Percentiles rank a stretch among this genome's conserved stretches.
Evolutionary conservation across 1,139 yeast genomes (phyloP).

Genomic region (Yarrowia galli): DNA sequence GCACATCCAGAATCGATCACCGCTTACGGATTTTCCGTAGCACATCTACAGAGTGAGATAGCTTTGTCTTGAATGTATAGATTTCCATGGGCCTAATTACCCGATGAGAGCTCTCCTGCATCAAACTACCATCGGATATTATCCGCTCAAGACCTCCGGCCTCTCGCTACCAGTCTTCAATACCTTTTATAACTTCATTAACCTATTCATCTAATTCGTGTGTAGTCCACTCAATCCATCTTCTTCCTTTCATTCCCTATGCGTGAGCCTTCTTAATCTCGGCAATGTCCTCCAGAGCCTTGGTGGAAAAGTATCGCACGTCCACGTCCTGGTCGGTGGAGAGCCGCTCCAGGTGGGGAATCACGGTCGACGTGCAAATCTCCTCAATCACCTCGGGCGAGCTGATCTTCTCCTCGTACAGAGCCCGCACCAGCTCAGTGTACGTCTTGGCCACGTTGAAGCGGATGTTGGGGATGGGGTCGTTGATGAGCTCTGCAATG

Average conservation of each 20-base stretch:
- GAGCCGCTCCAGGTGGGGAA: slow-evolving; percentile 71
- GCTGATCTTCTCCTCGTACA: slow-evolving; percentile 48
- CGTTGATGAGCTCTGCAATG: slow-evolving; percentile 71
- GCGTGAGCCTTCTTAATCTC: slow-evolving; percentile 39
- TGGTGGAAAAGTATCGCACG: slow-evolving; percentile 83
- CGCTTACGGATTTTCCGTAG: too few species aligned
- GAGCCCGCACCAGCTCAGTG: slow-evolving; percentile 63
- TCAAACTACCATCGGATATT: too few species aligned
- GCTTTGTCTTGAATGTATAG: too few species aligned
- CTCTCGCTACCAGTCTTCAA: neutral
- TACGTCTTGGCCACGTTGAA: slow-evolving; percentile 93
- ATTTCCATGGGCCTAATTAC: too few species aligned
- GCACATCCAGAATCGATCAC: too few species aligned
- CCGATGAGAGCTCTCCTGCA: too few species aligned
- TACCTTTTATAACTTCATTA: slow-evolving; percentile 8
- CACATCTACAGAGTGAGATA: too few species aligned
- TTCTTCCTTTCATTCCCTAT: neutral
- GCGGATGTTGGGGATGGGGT: slow-evolving; percentile 91
- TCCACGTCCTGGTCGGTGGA: slow-evolving; percentile 82
- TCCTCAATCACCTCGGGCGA: slow-evolving; percentile 47
- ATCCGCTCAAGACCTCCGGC: too few species aligned
- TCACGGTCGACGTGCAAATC: slow-evolving; percentile 62
- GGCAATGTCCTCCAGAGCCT: slow-evolving; percentile 54
- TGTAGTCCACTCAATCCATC: neutral
- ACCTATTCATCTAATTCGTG: slow-evolving; percentile 17